Evolutionary conservation across 2,329 filamentous ascomycete species (phyloP), one percentile per base, ranked within the genome.

Genomic region (Hymenoscyphus occultus): DNA sequence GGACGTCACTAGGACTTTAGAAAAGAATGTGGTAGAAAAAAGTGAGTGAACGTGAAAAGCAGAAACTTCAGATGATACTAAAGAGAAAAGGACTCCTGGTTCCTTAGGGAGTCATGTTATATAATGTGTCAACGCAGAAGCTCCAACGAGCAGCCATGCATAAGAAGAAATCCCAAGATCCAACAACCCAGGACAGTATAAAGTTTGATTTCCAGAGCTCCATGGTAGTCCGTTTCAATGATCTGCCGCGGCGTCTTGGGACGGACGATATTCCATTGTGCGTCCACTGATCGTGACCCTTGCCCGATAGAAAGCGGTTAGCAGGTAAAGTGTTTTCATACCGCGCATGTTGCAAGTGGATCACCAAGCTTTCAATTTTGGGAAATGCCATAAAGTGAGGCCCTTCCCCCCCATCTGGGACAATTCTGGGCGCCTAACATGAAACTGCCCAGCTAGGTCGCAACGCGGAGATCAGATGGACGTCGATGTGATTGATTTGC

Each of bases 1-100:
- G 32, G 19, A 57, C 22, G 54, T 57, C 54, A 35, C 54, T 57
- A 35, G 54, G 54, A 57, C 54, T 57, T 56, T 28, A 13, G n/a
- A 57, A 57, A 57, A 16, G 54, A 57, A 19, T 35, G 54, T 57
- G 54, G 22, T 35, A 19, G 10, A 51, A 35, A 35, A 57, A 28
- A 56, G 54, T 57, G 54, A 57, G 35, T 35, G 35, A 35, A 35
- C 35, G 35, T 35, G 35, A 2, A 57, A 51, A 10, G 45, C 45
- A 51, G 10, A 51, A n/a, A 51, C 19, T 22, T 51, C 45, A 4
- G 45, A 51, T 22, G 45, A 51, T 51, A 19, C n/a, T 51, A n/a
- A 19, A 19, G 19, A 19, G 45, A 51, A 22, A 51, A 28, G 19
- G 19, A 5, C 4, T 5, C 7, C n/a, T 51, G n/a, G 22, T 51